Evolutionary conservation across 345 rosid species (phyloP), one percentile per base, ranked within the genome.

Genomic region (Linum usitatissimum): DNA sequence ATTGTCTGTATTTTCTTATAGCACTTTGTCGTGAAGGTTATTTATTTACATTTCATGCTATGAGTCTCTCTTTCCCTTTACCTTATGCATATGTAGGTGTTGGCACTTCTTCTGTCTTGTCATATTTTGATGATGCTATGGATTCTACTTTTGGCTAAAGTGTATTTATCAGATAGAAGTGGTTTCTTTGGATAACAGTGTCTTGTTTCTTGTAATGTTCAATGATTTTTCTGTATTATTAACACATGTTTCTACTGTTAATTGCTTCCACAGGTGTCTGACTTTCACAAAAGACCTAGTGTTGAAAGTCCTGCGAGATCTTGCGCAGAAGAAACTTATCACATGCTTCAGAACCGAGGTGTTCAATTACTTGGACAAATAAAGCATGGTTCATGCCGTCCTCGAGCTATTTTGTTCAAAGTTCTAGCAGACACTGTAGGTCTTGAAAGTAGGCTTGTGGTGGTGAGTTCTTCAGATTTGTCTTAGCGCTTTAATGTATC

Each of bases 361-460:
- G 81, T 88, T 64, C 99, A 90, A 69, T 70, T 94, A 79, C 77
- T 94, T 70, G 99, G 99, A 66, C 96, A 90, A 75, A 90, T 94
- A 79, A 90, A 70, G 78, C 87, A 88, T 60, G 95, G 97, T 56
- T 88, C 95, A 54, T 90, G 97, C 64, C 84, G 91, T 70, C 86
- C 93, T 63, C 88, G 97, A 73, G 96, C 99, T 59, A 86, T 94
- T 60, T 70, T 94, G 64, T 94, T 90, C 77, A 90, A 94, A 80
- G 91, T 90, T 70, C 78, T 94, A 69, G 96, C 97, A 30, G 99
- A 94, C 73, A 78, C 95, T 48, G 95, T 94, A 36, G 97, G 95
- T 68, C 86, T 94, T 70, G 91, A 85, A 74, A 86, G 97, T 72
- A 82, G 83, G 76, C 96, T 94, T 69, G 73, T 90, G 82, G 87